phyloP scores from a whole-genome alignment of 352 stramenopile species.

The Globisporangium recalcitrans region DNA sequence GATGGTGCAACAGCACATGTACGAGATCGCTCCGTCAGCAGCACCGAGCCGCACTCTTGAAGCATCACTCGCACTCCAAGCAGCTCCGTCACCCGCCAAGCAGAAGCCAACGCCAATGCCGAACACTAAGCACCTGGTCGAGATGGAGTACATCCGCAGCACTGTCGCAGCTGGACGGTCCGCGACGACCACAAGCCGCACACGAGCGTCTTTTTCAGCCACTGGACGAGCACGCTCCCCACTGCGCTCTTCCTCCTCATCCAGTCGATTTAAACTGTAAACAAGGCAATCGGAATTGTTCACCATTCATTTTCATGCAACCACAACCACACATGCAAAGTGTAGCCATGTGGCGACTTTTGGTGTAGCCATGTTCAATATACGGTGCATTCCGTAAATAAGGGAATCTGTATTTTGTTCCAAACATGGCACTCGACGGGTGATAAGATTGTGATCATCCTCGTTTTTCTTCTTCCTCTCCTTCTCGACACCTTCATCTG shows the following conservation, averaged over 20 bases:
- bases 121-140: constrained; percentile 28
- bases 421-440: not conserved
- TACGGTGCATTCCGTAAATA: not conserved
- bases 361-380: too few relatives aligned
- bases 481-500: too few relatives aligned
- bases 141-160: constrained; percentile 49
- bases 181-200: not conserved
- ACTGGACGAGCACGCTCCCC: constrained; percentile 4
- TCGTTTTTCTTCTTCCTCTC: not conserved
- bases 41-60: not conserved
- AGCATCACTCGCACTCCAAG: not conserved
- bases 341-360: not conserved
- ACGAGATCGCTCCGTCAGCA: not conserved
- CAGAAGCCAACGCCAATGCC: not conserved
- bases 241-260: not conserved
- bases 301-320: not conserved
- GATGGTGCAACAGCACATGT: constrained; percentile 31
- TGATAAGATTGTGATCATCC: not conserved
- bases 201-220: not conserved
- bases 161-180: constrained; percentile 10
- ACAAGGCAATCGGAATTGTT: not conserved
- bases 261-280: constrained; percentile 1
- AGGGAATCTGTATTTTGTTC: not conserved
- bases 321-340: not conserved
- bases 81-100: not conserved